These are phyloP conservation scores for Elsinoe arachidis DNA, from an alignment of 2,329 filamentous ascomycete genomes.

Conservation along the genomic window DNA sequence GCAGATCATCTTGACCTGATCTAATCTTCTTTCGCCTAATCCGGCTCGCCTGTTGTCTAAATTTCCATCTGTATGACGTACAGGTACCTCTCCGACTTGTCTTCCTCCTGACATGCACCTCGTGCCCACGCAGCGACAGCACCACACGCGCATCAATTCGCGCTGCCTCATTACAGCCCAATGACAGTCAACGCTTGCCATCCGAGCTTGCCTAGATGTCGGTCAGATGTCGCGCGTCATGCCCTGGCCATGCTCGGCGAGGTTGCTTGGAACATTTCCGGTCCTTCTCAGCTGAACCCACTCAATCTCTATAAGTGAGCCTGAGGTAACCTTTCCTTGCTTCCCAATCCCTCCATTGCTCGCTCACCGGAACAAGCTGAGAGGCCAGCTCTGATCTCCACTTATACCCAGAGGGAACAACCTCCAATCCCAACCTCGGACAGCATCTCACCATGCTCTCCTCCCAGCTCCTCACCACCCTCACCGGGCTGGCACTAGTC, in stretches of 20 bases:
- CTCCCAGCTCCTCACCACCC: background rate
- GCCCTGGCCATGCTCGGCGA: constrained; percentile 4
- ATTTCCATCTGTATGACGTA: constrained; percentile 5
- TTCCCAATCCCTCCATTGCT: background rate
- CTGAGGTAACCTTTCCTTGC: background rate
- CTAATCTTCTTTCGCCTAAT: background rate
- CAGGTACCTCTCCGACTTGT: background rate
- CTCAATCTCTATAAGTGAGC: constrained; percentile 10
- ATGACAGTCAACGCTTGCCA: constrained; percentile 10
- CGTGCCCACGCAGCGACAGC: background rate
- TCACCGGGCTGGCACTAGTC: background rate
- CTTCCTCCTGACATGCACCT: constrained; percentile 12
- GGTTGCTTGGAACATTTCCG: background rate
- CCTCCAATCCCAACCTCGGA: background rate
- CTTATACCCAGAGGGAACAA: background rate
- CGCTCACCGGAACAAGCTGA: background rate
- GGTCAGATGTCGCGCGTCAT: constrained; percentile 11
- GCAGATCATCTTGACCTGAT: constrained; percentile 9
- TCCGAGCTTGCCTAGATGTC: background rate
- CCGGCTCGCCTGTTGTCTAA: background rate
- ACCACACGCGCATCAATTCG: constrained; percentile 6
- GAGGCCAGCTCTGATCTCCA: background rate
- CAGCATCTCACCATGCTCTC: constrained; percentile 3
- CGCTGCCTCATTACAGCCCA: constrained; percentile 1
- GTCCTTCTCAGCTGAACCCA: background rate